Evolutionary conservation across 352 stramenopile species (phyloP).

Genomic region (Pythium apleroticum): DNA sequence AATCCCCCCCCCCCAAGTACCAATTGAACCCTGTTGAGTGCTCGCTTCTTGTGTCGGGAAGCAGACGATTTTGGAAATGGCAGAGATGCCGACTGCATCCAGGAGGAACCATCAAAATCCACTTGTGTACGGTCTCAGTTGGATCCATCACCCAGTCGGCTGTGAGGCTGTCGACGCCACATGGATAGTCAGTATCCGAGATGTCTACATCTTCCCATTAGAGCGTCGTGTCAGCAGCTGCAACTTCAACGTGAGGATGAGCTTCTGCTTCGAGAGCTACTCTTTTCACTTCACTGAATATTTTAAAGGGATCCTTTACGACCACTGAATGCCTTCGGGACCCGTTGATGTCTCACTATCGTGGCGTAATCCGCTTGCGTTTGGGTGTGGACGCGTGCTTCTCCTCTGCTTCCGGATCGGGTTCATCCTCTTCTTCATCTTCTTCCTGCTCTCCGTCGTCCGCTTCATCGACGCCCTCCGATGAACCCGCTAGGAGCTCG

Average conservation of each 20-base stretch:
- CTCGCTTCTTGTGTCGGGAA: too few relatives aligned
- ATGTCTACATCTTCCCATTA: not conserved
- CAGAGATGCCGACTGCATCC: too few relatives aligned
- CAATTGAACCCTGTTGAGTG: too few relatives aligned
- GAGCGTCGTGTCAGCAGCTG: too few relatives aligned
- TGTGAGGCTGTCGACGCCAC: not conserved
- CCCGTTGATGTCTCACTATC: not conserved
- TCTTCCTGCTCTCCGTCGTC: conserved; percentile 6
- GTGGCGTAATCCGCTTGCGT: not conserved
- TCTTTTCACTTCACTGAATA: not conserved
- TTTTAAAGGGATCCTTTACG: not conserved
- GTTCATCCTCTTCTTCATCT: not conserved
- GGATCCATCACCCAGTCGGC: conserved; percentile 2
- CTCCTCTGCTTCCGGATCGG: conserved; percentile 7
- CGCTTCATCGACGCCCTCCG: conserved; percentile 1
- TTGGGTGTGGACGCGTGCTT: not conserved
- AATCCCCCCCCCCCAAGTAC: too few relatives aligned
- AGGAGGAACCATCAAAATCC: not conserved
- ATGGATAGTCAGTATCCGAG: conserved; percentile 1
- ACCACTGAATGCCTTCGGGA: conserved; percentile 4
- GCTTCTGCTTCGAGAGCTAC: not conserved
- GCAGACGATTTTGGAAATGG: too few relatives aligned
- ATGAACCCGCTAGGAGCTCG: conserved; percentile 14
- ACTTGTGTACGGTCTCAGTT: not conserved
- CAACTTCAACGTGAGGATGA: conserved; percentile 1